A percentile compares a stretch with the other conserved stretches of the same genome.
Evolutionary conservation across 2,329 filamentous ascomycete species (phyloP).

Genomic region (Aspergillus neoniger): DNA sequence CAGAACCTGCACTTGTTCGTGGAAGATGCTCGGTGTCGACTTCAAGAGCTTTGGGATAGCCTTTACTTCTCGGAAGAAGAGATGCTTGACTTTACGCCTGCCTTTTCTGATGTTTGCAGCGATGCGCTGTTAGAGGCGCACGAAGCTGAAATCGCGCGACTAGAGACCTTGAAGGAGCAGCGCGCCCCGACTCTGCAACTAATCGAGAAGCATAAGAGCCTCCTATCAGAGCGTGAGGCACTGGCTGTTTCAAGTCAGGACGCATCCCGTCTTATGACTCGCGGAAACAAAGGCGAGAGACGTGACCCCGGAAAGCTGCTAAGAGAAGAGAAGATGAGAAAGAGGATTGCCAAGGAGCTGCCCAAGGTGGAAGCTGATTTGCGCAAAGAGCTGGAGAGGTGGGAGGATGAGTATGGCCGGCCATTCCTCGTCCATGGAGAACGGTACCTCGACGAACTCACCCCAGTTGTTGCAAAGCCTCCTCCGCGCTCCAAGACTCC

Average conservation of each 20-base stretch:
- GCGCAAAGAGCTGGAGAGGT: slow-evolving; percentile 75
- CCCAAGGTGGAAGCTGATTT: slow-evolving; percentile 89
- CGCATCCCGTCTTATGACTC: slow-evolving; percentile 86
- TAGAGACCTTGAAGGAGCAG: slow-evolving; percentile 82
- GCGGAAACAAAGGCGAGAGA: slow-evolving; percentile 88
- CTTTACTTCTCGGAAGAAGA: slow-evolving; percentile 96
- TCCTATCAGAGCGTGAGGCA: slow-evolving; percentile 84
- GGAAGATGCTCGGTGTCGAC: slow-evolving; percentile 84
- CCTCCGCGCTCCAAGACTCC: slow-evolving; percentile 56
- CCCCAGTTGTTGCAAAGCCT: slow-evolving; percentile 66
- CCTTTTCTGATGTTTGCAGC: slow-evolving; percentile 95
- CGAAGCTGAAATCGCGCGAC: slow-evolving; percentile 81
- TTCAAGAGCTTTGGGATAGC: slow-evolving; percentile 93
- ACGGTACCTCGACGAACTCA: slow-evolving; percentile 82
- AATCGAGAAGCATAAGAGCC: slow-evolving; percentile 77
- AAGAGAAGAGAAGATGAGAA: slow-evolving; percentile 97
- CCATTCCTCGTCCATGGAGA: slow-evolving; percentile 93
- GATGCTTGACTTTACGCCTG: slow-evolving; percentile 96
- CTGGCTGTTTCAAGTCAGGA: slow-evolving; percentile 90
- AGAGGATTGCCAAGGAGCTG: slow-evolving; percentile 92
- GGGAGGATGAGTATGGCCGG: slow-evolving; percentile 91
- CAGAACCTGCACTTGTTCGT: slow-evolving; percentile 96
- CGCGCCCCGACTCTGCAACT: slow-evolving; percentile 79
- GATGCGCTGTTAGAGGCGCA: slow-evolving; percentile 94
- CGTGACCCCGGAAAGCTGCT: slow-evolving; percentile 92